Percentiles rank a stretch among this genome's conserved stretches.
phyloP scores from a whole-genome alignment of 352 stramenopile species.

The Sclerospora graminicola region DNA sequence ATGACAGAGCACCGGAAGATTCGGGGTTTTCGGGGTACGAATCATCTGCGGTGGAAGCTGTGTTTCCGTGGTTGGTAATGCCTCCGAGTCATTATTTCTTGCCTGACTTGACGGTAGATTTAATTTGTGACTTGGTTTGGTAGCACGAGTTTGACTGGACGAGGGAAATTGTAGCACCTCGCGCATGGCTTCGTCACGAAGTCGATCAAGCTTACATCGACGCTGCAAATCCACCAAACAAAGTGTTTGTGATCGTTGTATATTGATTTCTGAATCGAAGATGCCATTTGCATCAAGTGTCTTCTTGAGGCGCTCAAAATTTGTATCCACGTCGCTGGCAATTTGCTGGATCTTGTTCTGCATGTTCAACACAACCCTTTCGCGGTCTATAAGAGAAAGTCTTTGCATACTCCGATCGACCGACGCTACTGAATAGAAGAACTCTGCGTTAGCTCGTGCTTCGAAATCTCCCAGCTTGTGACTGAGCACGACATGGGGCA shows the following conservation, averaged over 20 bases:
- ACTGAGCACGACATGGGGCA: conserved; percentile 54
- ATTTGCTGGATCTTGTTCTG: conserved; percentile 60
- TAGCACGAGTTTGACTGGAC: too few species aligned
- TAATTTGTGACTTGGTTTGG: too few species aligned
- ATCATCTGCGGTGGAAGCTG: too few species aligned
- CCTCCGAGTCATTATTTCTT: too few species aligned
- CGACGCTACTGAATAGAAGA: conserved; percentile 7
- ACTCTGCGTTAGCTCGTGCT: conserved; percentile 45
- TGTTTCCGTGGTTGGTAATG: too few species aligned
- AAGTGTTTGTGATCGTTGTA: conserved; percentile 38
- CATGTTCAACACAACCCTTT: conserved; percentile 61
- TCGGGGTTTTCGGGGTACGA: too few species aligned
- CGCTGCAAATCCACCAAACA: conserved; percentile 65
- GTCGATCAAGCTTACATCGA: conserved; percentile 42
- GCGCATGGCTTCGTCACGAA: too few species aligned
- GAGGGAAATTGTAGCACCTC: too few species aligned
- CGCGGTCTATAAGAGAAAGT: conserved; percentile 57
- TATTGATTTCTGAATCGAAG: conserved; percentile 51
- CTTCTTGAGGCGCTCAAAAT: conserved; percentile 36
- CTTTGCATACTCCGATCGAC: conserved; percentile 39
- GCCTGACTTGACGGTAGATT: too few species aligned
- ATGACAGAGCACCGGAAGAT: too few species aligned
- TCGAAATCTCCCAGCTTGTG: conserved; percentile 81
- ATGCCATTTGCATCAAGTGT: conserved; percentile 52
- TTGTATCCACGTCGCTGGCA: conserved; percentile 39